Conservation (phyloP, 148 eudicot genomes). For the Camellia japonica region DNA sequence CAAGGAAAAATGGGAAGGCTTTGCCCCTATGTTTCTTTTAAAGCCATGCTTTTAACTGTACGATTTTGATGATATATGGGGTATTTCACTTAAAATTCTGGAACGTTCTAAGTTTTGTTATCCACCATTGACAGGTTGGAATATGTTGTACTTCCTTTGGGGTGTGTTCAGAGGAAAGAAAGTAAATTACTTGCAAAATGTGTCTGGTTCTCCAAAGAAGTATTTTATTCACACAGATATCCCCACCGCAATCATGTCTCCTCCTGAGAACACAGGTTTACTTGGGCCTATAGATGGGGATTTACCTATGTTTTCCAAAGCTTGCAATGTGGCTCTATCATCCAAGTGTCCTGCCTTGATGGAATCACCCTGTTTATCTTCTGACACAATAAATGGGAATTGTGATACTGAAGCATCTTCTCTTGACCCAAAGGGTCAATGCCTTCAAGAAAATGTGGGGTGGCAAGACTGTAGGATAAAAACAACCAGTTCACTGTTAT, state of each 20-base stretch:
- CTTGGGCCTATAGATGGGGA: conserved; percentile 35
- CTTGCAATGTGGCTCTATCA: conserved; percentile 19
- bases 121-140: conserved; percentile 70
- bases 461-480: conserved; percentile 24
- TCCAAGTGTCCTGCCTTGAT: conserved; percentile 30
- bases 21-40: neutral
- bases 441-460: conserved; percentile 22
- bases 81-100: neutral
- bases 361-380: conserved; percentile 22
- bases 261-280: conserved; percentile 35
- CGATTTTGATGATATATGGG: neutral
- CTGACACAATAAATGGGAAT: conserved; percentile 36
- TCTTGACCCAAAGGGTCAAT: conserved; percentile 13
- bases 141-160: conserved; percentile 78
- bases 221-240: conserved; percentile 30
- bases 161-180: conserved; percentile 78
- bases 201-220: conserved; percentile 30
- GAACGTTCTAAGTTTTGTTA: conserved; percentile 7
- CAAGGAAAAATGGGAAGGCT: neutral
- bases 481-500: conserved; percentile 11
- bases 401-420: conserved; percentile 25
- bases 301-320: conserved; percentile 22
- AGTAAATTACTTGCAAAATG: conserved; percentile 32
- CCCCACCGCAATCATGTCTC: conserved; percentile 25
- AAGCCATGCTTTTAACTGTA: neutral